Conservation (phyloP, 495 filamentous ascomycete species). For the Xanthoparmelia taractica region DNA sequence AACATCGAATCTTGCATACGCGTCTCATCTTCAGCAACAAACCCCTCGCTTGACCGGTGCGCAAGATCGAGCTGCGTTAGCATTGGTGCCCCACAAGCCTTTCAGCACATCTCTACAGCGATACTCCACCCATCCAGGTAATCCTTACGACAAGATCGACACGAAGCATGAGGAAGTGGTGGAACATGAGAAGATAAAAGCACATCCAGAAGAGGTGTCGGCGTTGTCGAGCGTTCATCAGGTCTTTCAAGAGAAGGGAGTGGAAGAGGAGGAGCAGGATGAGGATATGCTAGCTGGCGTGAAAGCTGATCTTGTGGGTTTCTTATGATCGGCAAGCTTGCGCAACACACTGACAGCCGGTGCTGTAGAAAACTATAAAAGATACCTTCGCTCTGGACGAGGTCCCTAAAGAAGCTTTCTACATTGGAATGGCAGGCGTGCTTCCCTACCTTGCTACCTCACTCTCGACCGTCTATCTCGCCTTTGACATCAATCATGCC, state of each 20-base stretch:
- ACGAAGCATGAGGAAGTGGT: constrained; percentile 44
- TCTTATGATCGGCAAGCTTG: not conserved
- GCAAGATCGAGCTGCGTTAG: constrained; percentile 20
- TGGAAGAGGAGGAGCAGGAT: constrained; percentile 35
- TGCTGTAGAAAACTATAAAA: constrained; percentile 62
- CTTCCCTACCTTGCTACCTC: constrained; percentile 88
- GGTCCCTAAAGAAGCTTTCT: constrained; percentile 74
- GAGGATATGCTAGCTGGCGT: constrained; percentile 62
- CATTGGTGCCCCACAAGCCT: constrained; percentile 44
- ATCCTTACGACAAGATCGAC: constrained; percentile 39
- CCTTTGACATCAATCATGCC: constrained; percentile 69
- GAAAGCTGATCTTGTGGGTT: constrained; percentile 64
- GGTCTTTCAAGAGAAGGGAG: constrained; percentile 42
- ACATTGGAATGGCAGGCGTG: constrained; percentile 80
- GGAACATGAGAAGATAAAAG: constrained; percentile 43
- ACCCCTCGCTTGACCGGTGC: constrained; percentile 22
- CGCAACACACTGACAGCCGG: constrained; percentile 1
- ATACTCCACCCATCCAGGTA: constrained; percentile 31
- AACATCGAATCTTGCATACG: constrained; percentile 38
- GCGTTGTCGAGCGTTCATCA: constrained; percentile 48
- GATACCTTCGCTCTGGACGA: constrained; percentile 74
- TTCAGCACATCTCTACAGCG: constrained; percentile 48
- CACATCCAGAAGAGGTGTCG: constrained; percentile 51
- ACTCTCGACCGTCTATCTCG: constrained; percentile 74
- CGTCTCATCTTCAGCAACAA: constrained; percentile 31